Conservation (phyloP, 2,329 filamentous ascomycete genomes). For the Xylariaceae sp. region DNA sequence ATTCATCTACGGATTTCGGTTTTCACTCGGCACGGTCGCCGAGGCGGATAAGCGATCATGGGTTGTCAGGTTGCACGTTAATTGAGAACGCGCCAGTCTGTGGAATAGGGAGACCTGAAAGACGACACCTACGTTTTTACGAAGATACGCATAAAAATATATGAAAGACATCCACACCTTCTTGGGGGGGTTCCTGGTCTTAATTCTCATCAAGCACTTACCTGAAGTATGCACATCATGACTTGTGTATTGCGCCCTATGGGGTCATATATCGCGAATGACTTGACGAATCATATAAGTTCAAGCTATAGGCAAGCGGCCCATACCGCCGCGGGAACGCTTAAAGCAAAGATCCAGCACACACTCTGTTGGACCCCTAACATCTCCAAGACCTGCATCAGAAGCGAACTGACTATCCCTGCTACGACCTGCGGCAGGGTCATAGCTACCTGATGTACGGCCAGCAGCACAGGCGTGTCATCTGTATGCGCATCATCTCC, state of each 20-base stretch:
- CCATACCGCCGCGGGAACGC: slow-evolving; percentile 3
- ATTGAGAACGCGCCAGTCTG: not conserved
- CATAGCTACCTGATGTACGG: slow-evolving; percentile 1
- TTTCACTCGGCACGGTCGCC: not conserved
- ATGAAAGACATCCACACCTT: not conserved
- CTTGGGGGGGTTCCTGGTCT: not conserved
- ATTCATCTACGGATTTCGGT: not conserved
- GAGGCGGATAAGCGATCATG: not conserved
- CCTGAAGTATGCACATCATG: not conserved
- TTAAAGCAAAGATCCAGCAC: not conserved
- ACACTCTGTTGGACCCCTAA: not conserved
- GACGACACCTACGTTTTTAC: not conserved
- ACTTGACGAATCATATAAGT: not conserved
- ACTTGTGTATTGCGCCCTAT: not conserved
- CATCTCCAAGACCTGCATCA: not conserved
- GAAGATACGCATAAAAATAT: not conserved
- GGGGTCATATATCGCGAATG: not conserved
- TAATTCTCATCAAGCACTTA: not conserved
- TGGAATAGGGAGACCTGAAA: not conserved
- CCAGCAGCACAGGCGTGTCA: slow-evolving; percentile 1
- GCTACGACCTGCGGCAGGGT: not conserved
- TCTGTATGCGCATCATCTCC: not conserved
- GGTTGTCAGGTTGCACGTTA: not conserved
- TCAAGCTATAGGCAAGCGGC: slow-evolving; percentile 1
- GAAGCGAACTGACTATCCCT: not conserved